Evolutionary conservation across 495 filamentous ascomycete species (phyloP), one percentile per base, ranked within the genome.

Genomic region (Venustampulla echinocandica): DNA sequence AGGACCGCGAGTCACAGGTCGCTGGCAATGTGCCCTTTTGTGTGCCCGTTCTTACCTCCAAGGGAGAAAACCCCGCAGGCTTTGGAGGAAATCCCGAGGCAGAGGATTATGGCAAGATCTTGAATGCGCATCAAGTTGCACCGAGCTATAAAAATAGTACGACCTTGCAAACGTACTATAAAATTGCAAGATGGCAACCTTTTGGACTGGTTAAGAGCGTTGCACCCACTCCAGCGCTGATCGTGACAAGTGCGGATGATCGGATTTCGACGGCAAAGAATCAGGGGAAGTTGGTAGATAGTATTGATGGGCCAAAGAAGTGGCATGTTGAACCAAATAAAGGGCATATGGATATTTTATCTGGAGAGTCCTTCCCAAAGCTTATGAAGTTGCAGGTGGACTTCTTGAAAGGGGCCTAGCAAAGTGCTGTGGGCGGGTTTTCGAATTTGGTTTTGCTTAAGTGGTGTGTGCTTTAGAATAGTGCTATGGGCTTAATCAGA

Each of bases 1-100:
- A 55, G 44, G 63, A 64, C 47, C 57, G 61, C 0, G 61, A 57
- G 23, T 55, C 58, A 0, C 54, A 54, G 18, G 3, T 53, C 1
- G 24, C 6, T 15, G 58, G 54, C 1, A 67, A 59, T 39, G 20
- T 17, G 13, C 51, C 55, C 1, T 45, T 54, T 25, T 57, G 45
- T 44, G 2, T 60, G n/a, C 24, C 42, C 0, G 4, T 44, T 3
- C 7, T 44, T 6, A 44, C 23, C 11, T 24, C 30, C 13, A 44
- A 30, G 10, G 42, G 42, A 9, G 42, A 44, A 19, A 30, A 33
- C 17, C 23, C 27, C 13, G 23, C 27, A 7, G 24, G 23, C 1
- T 17, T 44, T 10, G 27, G 27, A 18, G 20, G 33, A 22, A 15
- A 18, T 4, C 14, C 18, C 6, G 46, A 32, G 15, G 14, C 20